A percentile compares a stretch with the other conserved stretches of the same genome.
Evolutionary conservation across 2,329 filamentous ascomycete genomes (phyloP).

Genomic region (Penicillium sp.): DNA sequence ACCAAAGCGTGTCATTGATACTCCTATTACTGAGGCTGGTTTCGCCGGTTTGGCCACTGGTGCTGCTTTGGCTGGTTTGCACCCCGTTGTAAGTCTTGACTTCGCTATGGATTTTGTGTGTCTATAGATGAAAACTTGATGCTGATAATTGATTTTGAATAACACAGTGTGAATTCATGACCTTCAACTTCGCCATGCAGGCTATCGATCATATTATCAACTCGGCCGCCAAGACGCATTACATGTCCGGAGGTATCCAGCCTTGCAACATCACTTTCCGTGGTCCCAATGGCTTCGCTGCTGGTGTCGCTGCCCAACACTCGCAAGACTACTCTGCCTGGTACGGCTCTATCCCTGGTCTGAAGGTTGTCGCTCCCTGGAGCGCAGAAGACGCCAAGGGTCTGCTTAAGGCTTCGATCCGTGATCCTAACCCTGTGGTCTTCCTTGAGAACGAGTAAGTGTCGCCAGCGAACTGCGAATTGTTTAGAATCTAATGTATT

Average conservation of each 20-base stretch:
- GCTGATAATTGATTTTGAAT: conserved; percentile 1
- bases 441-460: conserved; percentile 76
- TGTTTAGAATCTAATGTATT: conserved; percentile 21
- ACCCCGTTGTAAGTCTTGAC: conserved; percentile 74
- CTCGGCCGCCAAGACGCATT: conserved; percentile 97
- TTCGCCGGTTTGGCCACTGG: conserved; percentile 92
- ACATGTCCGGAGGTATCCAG: conserved; percentile 99
- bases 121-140: conserved; percentile 6
- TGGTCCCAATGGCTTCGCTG: conserved; percentile 94
- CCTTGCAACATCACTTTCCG: conserved; percentile 99
- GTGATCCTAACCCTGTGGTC: conserved; percentile 95
- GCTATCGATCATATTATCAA: conserved; percentile 99
- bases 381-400: conserved; percentile 98
- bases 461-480: background rate
- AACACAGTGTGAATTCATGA: conserved; percentile 95
- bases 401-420: conserved; percentile 93
- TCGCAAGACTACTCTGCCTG: conserved; percentile 98
- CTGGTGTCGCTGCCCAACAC: conserved; percentile 95
- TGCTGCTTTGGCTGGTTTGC: conserved; percentile 87
- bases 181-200: conserved; percentile 99
- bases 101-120: background rate
- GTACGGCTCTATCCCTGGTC: conserved; percentile 96
- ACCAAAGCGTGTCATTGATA: conserved; percentile 96
- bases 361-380: conserved; percentile 97
- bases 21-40: conserved; percentile 94